Percentiles rank a stretch among this genome's conserved stretches.
Conservation (phyloP, 2,329 filamentous ascomycete genomes). For the Gliomastix tumulicola region DNA sequence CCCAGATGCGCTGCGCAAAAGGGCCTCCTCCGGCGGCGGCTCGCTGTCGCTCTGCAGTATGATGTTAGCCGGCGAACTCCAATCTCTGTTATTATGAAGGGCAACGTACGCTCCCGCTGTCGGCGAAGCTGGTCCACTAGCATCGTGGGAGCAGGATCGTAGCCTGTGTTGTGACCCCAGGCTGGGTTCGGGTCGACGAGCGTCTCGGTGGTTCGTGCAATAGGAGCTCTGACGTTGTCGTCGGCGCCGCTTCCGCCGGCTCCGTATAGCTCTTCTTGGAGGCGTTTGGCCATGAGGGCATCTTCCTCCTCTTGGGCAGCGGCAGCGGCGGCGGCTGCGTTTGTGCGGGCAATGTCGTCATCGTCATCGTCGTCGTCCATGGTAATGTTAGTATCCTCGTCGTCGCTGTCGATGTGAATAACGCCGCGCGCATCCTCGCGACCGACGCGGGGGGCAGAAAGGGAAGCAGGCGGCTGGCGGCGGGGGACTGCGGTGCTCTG, state of each 20-base stretch:
- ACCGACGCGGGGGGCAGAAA: slow-evolving; percentile 15
- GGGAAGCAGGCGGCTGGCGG: slow-evolving; percentile 20
- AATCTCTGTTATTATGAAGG: no score
- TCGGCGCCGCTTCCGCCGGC: slow-evolving; percentile 25
- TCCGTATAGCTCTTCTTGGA: slow-evolving; percentile 87
- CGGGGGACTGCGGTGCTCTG: no score
- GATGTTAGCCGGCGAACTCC: slow-evolving; percentile 1
- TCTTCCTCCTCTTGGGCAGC: slow-evolving; percentile 73
- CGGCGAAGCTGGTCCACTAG: no score
- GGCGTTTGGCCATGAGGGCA: slow-evolving; percentile 80
- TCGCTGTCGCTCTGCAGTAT: no score
- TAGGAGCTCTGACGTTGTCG: slow-evolving; percentile 77
- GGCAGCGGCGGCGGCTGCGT: slow-evolving; percentile 29
- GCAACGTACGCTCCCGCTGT: no score
- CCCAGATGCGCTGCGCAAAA: slow-evolving; percentile 31
- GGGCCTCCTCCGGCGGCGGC: no score
- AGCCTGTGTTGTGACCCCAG: no score
- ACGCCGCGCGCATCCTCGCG: slow-evolving; percentile 27
- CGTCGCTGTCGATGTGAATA: slow-evolving; percentile 73
- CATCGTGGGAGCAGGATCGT: no score
- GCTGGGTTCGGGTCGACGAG: slow-evolving; percentile 62
- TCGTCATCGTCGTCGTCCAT: slow-evolving; percentile 29
- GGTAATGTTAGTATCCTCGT: slow-evolving; percentile 45
- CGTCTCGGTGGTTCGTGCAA: slow-evolving; percentile 86
- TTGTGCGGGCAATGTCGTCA: slow-evolving; percentile 27